Percentiles rank a stretch among this genome's conserved stretches.
Evolutionary conservation across 441 rosid genomes (phyloP).

Genomic region (Manihot esculenta): DNA sequence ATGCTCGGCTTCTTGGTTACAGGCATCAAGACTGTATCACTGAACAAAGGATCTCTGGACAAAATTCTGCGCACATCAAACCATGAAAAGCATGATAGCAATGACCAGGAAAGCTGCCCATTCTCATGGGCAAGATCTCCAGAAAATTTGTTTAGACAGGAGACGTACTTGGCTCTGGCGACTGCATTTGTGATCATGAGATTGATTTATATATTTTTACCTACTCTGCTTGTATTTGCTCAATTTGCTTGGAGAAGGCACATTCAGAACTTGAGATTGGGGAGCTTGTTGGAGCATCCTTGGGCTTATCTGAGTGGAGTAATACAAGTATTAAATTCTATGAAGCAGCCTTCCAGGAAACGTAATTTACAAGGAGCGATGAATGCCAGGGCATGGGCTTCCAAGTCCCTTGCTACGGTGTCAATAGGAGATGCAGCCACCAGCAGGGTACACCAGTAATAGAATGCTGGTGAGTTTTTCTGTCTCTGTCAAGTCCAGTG

Average conservation of each 20-base stretch:
- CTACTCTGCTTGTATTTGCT: constrained; percentile 42
- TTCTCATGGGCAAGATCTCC: constrained; percentile 98
- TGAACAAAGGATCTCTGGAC: constrained; percentile 41
- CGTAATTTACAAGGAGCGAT: constrained; percentile 87
- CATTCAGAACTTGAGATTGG: constrained; percentile 46
- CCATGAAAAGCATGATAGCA: constrained; percentile 46
- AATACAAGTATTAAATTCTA: constrained; percentile 49
- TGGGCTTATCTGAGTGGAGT: constrained; percentile 51
- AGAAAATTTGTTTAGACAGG: constrained; percentile 77
- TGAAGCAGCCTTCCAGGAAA: constrained; percentile 73
- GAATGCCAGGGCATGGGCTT: constrained; percentile 91
- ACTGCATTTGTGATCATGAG: constrained; percentile 62
- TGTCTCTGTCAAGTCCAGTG: constrained; percentile 11
- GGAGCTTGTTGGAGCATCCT: constrained; percentile 64
- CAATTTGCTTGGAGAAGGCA: constrained; percentile 53
- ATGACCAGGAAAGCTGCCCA: constrained; percentile 77
- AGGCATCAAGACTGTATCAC: constrained; percentile 58
- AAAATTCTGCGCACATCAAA: constrained; percentile 39
- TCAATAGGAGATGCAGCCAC: constrained; percentile 79
- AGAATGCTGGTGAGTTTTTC: constrained; percentile 30
- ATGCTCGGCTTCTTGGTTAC: constrained; percentile 23
- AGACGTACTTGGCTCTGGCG: constrained; percentile 78
- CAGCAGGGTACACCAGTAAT: constrained; percentile 39
- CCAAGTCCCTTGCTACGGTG: constrained; percentile 91
- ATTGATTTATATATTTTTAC: constrained; percentile 53